Evolutionary conservation across 139 green algal genomes (phyloP).

Genomic region (Chlamydomonas schloesseri): DNA sequence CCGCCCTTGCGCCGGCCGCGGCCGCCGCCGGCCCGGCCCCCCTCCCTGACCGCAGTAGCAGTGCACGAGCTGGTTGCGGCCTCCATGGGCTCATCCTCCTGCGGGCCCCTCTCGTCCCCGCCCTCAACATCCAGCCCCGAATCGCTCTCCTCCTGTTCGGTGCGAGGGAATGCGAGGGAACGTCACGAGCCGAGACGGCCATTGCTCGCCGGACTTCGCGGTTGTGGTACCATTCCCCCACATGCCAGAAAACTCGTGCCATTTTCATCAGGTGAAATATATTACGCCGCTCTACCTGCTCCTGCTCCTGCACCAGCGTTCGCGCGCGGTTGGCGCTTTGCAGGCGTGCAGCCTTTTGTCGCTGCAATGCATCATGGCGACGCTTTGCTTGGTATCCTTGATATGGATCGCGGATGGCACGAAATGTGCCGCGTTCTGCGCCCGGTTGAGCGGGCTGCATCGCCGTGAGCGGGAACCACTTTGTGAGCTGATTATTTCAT

Average conservation of each 20-base stretch:
- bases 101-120: not conserved
- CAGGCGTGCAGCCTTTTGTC: conserved; percentile 22
- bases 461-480: too few relatives aligned
- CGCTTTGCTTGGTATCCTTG: conserved; percentile 17
- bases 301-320: conserved; percentile 1
- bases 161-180: too few relatives aligned
- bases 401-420: conserved; percentile 2
- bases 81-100: not conserved
- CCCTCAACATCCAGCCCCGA: not conserved
- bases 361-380: not conserved
- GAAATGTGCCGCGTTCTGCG: not conserved
- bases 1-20: not conserved
- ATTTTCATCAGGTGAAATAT: too few relatives aligned
- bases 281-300: not conserved
- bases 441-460: not conserved
- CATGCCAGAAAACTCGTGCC: too few relatives aligned
- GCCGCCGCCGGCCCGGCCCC: too few relatives aligned
- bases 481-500: too few relatives aligned
- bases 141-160: too few relatives aligned
- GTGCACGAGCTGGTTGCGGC: not conserved
- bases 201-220: too few relatives aligned
- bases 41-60: not conserved
- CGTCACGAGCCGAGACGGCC: too few relatives aligned
- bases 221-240: too few relatives aligned
- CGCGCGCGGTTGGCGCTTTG: conserved; percentile 8